Conservation (phyloP, 208 protist species). For the Herpetomonas muscarum region DNA sequence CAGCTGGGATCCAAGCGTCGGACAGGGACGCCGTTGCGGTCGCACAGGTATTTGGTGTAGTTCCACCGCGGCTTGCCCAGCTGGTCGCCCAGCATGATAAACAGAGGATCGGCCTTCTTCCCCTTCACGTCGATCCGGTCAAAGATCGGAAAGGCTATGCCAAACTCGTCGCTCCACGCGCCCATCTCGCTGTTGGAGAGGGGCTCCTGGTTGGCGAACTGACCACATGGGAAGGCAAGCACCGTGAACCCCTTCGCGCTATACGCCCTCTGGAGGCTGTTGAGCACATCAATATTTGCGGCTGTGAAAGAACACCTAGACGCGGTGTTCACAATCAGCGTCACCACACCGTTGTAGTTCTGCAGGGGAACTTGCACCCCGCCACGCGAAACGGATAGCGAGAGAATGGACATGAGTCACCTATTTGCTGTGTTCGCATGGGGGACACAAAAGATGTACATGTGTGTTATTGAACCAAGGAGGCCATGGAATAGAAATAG, state of each 20-base stretch:
- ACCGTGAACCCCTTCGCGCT: constrained; percentile 29
- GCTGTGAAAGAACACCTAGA: constrained; percentile 53
- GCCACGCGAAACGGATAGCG: constrained; percentile 20
- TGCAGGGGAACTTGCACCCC: constrained; percentile 36
- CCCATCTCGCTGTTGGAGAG: constrained; percentile 33
- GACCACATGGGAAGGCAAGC: constrained; percentile 54
- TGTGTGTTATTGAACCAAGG: not conserved
- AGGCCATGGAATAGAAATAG: too few species aligned
- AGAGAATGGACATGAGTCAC: constrained; percentile 10
- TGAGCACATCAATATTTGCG: constrained; percentile 44
- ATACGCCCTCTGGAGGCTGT: constrained; percentile 33
- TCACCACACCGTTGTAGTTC: constrained; percentile 39
- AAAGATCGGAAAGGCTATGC: constrained; percentile 49
- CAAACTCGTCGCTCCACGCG: constrained; percentile 20
- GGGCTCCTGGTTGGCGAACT: constrained; percentile 70
- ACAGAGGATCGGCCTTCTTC: constrained; percentile 40
- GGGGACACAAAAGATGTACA: not conserved
- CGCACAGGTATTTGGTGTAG: constrained; percentile 71
- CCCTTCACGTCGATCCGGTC: constrained; percentile 59
- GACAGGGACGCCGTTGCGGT: constrained; percentile 37
- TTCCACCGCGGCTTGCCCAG: constrained; percentile 59
- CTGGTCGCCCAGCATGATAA: constrained; percentile 40
- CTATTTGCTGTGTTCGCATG: not conserved
- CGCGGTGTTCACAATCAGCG: constrained; percentile 59
- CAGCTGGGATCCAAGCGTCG: constrained; percentile 22